Conservation (phyloP, 805 yeast genomes). For the Peterozyma xylosa region DNA sequence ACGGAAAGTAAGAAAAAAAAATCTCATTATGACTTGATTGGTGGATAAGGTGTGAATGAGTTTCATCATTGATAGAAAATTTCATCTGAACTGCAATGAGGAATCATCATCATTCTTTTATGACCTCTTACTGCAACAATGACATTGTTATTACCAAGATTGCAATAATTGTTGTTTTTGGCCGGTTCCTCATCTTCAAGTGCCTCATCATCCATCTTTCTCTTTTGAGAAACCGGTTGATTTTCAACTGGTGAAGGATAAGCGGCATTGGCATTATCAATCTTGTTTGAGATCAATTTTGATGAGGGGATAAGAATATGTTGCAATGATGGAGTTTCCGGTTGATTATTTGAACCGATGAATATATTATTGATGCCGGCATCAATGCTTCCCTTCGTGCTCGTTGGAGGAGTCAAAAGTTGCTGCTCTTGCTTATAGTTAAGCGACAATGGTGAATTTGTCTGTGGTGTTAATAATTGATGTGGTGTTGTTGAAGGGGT, state of each 20-base stretch:
- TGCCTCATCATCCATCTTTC: too few species aligned
- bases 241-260: conserved; percentile 7
- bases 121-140: too few species aligned
- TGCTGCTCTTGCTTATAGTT: neutral
- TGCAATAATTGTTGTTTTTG: too few species aligned
- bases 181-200: too few species aligned
- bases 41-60: too few species aligned
- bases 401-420: conserved; percentile 8
- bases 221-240: too few species aligned
- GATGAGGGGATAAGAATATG: neutral
- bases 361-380: conserved; percentile 7
- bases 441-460: neutral
- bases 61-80: too few species aligned
- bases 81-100: too few species aligned
- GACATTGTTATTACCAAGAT: too few species aligned
- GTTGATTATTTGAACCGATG: neutral
- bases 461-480: neutral
- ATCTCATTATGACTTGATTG: too few species aligned
- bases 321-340: conserved; percentile 1
- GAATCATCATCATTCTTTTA: too few species aligned
- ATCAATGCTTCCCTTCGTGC: conserved; percentile 8
- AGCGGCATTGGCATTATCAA: neutral
- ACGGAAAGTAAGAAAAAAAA: too few species aligned
- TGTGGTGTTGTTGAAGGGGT: neutral
- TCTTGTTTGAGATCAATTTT: neutral